Conservation (phyloP, 2,329 filamentous ascomycete genomes). For the Coniella lustricola region DNA sequence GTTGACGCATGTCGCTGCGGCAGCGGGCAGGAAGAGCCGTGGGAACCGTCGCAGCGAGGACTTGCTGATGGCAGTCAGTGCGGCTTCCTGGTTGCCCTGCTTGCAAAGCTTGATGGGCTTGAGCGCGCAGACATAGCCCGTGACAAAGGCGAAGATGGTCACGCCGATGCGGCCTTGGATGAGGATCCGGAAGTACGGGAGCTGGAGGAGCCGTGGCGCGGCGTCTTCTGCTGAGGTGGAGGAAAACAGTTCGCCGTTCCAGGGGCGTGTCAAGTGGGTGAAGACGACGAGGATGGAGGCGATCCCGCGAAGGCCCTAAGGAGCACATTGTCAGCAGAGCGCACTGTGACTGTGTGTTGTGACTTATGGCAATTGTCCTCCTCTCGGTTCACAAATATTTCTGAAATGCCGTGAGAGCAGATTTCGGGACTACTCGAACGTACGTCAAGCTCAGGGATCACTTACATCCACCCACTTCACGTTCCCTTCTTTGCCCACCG, state of each 20-base stretch:
- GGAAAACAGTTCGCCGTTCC: constrained; percentile 42
- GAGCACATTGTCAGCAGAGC: not conserved
- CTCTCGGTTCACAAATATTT: too few species aligned
- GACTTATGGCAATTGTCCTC: too few species aligned
- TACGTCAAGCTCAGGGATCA: constrained; percentile 15
- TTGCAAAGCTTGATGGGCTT: constrained; percentile 51
- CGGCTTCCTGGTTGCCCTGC: constrained; percentile 44
- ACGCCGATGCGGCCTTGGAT: constrained; percentile 58
- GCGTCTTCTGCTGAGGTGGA: constrained; percentile 37
- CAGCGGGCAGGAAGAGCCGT: constrained; percentile 50
- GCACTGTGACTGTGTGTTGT: too few species aligned
- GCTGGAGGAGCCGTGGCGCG: constrained; percentile 45
- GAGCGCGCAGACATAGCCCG: constrained; percentile 57
- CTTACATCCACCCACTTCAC: constrained; percentile 56
- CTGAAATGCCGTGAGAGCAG: too few species aligned
- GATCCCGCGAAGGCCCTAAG: constrained; percentile 47
- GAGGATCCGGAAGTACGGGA: constrained; percentile 51
- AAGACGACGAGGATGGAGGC: constrained; percentile 48
- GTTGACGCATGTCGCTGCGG: constrained; percentile 45
- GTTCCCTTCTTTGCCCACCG: constrained; percentile 39
- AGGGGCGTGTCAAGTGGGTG: constrained; percentile 46
- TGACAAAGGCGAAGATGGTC: constrained; percentile 58
- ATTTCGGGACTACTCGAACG: not conserved
- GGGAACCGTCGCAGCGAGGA: constrained; percentile 53
- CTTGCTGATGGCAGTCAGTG: constrained; percentile 46